Base-by-base conservation (phyloP, 768 basidiomycete species). In the Grammothele lineata region DNA sequence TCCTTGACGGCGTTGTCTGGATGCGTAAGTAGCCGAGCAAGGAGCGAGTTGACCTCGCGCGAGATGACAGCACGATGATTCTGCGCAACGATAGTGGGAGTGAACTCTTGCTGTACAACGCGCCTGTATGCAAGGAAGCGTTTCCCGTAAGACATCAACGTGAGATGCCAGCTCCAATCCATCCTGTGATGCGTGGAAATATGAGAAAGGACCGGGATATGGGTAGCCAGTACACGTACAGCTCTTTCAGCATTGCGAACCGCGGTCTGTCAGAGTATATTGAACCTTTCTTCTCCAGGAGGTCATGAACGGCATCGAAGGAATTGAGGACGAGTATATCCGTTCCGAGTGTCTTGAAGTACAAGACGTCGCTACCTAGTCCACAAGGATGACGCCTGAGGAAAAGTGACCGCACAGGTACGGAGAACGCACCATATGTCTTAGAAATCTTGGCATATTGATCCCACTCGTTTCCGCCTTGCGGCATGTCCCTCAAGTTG, bases 181-280 rank as follows among this genome's bases (percentile, higher is more conserved):
- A 30, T 30, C 14, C 27, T 30, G 14, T 30, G n/a, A n/a, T n/a
- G n/a, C n/a, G n/a, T n/a, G n/a, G 41, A 48, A n/a, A n/a, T n/a
- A n/a, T 30, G 27, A 7, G 14, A 14, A 30, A 7, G 27, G 27
- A 30, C 8, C 27, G 27, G 8, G 27, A 30, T 30, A 14, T 7
- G 27, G 7, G 27, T 30, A 30, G 27, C 7, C 27, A 30, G 27
- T 30, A 30, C 27, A 30, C 27, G 27, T 30, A 30, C 27, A 72
- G 59, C 24, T 67, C 67, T 12, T 68, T 65, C 6, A 62, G 63
- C 41, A 73, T 66, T 1, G 61, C 59, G n/a, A 71, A 66, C 15
- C 48, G 56, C 3, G 67, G 65, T 4, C 66, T 54, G 33, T 64
- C 50, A 6, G 67, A 67, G 37, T 68, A 68, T 17, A 57, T 60